Evolutionary conservation across 257 asterid species (phyloP).

Genomic region (Fraxinus excelsior): DNA sequence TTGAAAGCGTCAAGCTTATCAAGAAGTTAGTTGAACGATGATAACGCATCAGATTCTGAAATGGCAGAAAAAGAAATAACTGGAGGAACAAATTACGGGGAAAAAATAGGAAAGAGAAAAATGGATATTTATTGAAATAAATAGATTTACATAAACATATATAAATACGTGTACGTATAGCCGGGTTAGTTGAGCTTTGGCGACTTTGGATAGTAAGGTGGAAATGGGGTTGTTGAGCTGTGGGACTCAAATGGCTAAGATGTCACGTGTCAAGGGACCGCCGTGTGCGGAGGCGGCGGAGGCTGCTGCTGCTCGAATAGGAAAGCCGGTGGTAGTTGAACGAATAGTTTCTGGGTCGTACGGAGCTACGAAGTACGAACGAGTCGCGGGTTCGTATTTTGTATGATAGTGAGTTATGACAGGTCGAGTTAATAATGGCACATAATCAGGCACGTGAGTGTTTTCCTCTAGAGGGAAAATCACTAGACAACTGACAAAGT

Average conservation of each 20-base stretch:
- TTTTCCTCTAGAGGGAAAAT: too few relatives aligned
- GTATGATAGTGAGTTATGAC: not conserved
- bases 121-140: not conserved
- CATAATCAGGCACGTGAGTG: too few relatives aligned
- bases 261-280: not conserved
- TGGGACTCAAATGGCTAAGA: not conserved
- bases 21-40: constrained; percentile 42
- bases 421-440: too few relatives aligned
- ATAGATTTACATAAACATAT: too few relatives aligned
- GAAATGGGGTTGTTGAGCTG: not conserved
- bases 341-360: constrained; percentile 31
- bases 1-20: constrained; percentile 36
- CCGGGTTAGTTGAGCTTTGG: constrained; percentile 52
- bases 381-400: not conserved
- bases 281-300: constrained; percentile 35
- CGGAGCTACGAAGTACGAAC: constrained; percentile 21
- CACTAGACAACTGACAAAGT: too few relatives aligned
- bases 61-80: constrained; percentile 4
- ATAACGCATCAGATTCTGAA: constrained; percentile 38
- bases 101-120: not conserved
- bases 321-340: constrained; percentile 43
- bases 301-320: constrained; percentile 11
- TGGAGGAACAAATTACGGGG: constrained; percentile 9
- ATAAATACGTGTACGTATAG: constrained; percentile 27
- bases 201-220: constrained; percentile 33